phyloP scores from a whole-genome alignment of 805 yeast species.

The Candida endomychidarum region DNA sequence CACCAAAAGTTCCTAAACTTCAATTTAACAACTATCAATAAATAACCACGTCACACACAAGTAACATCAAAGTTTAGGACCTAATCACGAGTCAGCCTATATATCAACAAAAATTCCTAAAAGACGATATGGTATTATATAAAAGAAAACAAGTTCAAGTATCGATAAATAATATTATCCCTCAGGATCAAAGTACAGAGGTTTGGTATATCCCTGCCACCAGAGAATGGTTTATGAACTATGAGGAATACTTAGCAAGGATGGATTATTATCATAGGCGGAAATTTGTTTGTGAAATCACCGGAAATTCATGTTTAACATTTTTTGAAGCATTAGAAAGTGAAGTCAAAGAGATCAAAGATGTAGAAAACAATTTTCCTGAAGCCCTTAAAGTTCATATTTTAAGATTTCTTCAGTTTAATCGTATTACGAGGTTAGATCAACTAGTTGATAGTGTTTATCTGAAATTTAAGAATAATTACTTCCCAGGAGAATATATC shows the following conservation, averaged over 20 bases:
- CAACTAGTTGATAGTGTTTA: conserved; percentile 86
- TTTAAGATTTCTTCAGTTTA: conserved; percentile 79
- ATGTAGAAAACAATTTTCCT: conserved; percentile 82
- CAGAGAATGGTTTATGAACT: conserved; percentile 80
- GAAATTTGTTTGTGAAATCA: conserved; percentile 92
- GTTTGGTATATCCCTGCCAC: conserved; percentile 86
- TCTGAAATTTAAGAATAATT: conserved; percentile 71
- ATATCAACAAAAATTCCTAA: background rate
- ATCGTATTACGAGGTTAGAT: conserved; percentile 78
- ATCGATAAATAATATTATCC: conserved; percentile 57
- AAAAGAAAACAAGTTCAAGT: conserved; percentile 69
- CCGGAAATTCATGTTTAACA: conserved; percentile 89
- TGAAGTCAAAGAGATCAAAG: conserved; percentile 56
- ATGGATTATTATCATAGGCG: conserved; percentile 71
- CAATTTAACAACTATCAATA: too few relatives aligned
- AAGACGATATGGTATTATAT: conserved; percentile 59
- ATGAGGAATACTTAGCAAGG: conserved; percentile 71
- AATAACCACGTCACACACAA: too few relatives aligned
- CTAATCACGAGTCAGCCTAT: background rate
- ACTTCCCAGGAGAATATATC: conserved; percentile 88
- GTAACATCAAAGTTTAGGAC: too few relatives aligned
- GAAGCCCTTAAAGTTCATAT: conserved; percentile 91
- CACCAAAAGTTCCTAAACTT: too few relatives aligned
- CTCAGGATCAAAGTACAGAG: conserved; percentile 53
- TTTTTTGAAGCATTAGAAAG: conserved; percentile 84